A percentile compares a stretch with the other conserved stretches of the same genome.
Conservation (phyloP, 805 yeast genomes). For the Komagataella mondaviorum region DNA sequence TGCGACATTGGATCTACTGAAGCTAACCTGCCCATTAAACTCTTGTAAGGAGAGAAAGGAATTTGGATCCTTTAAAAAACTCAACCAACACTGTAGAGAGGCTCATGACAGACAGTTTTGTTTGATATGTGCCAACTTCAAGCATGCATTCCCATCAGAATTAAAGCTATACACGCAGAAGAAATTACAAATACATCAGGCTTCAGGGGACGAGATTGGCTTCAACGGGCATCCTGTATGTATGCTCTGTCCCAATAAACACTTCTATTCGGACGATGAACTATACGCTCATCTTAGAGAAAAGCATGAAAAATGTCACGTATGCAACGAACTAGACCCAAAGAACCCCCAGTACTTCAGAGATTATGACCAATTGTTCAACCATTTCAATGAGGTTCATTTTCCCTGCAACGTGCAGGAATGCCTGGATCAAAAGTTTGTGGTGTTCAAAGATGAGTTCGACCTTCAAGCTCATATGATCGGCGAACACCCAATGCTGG, state of each 20-base stretch:
- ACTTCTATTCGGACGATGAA: slow-evolving; percentile 86
- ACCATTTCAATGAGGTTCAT: slow-evolving; percentile 66
- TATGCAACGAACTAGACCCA: slow-evolving; percentile 64
- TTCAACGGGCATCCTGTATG: slow-evolving; percentile 87
- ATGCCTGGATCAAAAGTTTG: slow-evolving; percentile 83
- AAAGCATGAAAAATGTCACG: slow-evolving; percentile 76
- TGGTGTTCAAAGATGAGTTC: slow-evolving; percentile 77
- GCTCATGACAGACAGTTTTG: slow-evolving; percentile 58
- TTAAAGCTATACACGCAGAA: slow-evolving; percentile 44
- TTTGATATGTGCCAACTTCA: slow-evolving; percentile 62
- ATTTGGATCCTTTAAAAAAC: slow-evolving; percentile 35
- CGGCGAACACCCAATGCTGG: slow-evolving; percentile 58
- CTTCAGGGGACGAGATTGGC: slow-evolving; percentile 62
- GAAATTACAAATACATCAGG: slow-evolving; percentile 57
- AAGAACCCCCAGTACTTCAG: slow-evolving; percentile 60
- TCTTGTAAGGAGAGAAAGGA: slow-evolving; percentile 14
- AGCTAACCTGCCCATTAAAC: slow-evolving; percentile 38
- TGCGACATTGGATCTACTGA: slow-evolving; percentile 36
- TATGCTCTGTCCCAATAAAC: slow-evolving; percentile 55
- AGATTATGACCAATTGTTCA: slow-evolving; percentile 60
- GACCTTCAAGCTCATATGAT: slow-evolving; percentile 84
- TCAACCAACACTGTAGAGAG: slow-evolving; percentile 52
- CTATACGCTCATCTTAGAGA: slow-evolving; percentile 70
- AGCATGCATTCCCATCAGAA: slow-evolving; percentile 67
- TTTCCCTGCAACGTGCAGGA: slow-evolving; percentile 61